phyloP scores from a whole-genome alignment of 345 rosid species.

The Excoecaria agallocha region DNA sequence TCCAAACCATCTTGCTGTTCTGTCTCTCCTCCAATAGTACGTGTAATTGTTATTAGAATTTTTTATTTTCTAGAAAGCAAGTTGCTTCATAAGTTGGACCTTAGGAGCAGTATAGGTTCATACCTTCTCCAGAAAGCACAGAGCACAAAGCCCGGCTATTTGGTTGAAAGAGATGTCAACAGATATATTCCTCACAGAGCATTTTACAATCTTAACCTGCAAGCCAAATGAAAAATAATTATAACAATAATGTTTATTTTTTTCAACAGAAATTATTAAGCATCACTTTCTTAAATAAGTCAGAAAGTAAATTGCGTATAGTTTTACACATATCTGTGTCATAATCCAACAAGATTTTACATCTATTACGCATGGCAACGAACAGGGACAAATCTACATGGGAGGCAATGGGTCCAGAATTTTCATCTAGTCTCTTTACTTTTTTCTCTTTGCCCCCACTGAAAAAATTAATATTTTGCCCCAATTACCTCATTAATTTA shows the following conservation, averaged over 20 bases:
- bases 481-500: no score
- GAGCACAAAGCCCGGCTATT: conserved; percentile 77
- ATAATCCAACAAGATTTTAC: neutral
- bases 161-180: conserved; percentile 95
- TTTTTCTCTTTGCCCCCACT: no score
- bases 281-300: neutral
- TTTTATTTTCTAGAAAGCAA: neutral
- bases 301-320: neutral
- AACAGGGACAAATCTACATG: neutral
- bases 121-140: conserved; percentile 94
- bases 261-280: neutral
- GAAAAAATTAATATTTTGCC: no score
- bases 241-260: neutral
- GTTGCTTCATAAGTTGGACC: neutral
- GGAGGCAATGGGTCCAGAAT: no score
- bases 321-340: neutral
- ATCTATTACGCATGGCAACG: neutral
- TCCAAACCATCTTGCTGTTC: neutral
- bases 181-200: conserved; percentile 72
- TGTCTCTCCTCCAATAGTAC: neutral
- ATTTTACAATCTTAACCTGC: conserved; percentile 94
- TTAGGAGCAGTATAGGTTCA: neutral
- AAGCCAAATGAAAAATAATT: conserved; percentile 9
- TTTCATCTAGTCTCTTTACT: no score
- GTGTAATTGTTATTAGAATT: neutral